Evolutionary conservation across 23 red algal species (phyloP), one percentile per base, ranked within the genome.

Genomic region (Chondrus crispus): DNA sequence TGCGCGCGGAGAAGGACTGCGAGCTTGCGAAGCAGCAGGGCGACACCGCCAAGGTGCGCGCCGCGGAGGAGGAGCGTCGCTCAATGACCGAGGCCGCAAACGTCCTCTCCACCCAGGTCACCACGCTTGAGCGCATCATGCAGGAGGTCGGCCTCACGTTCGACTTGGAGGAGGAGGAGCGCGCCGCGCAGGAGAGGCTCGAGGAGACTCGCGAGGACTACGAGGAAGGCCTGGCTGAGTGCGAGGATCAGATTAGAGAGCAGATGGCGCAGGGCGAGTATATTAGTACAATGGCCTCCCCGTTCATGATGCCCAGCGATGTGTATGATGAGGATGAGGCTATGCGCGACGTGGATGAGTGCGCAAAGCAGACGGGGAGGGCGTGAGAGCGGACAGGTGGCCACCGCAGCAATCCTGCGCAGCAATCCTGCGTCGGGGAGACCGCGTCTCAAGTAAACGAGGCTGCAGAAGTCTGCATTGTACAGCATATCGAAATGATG

Each of bases 291-390:
- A 51, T 90, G 68, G 46, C 73, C 19, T 46, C 69, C 36, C 72
- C 87, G 72, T 90, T 80, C 72, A 90, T 90, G 74, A 69, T 69
- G 71, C 71, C 87, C 62, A 81, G 69, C 54, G 87, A 79, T 69
- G 87, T 90, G 14, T 35, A 75, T 6, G 87, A 90, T 50, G 87
- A 90, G 74, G 87, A 90, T 62, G 69, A 78, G 24, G 87, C 87
- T 3, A 90, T 90, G 87, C 8, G 69, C 5, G 87, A 90, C 71
- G 40, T 90, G 37, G 87, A 90, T 53, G 87, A 90, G 44, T 58
- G 47, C 43, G 87, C 87, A 49, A 90, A 90, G 60, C 87, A 90
- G 35, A 81, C 52, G 30, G 87, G 87, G 2, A 62, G 84, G 3
- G 66, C 68, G 11, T 87, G 60, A 66, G 26, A 14, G 51, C 51